phyloP scores from a whole-genome alignment of 352 stramenopile species.

The Phytophthora gonapodyides region DNA sequence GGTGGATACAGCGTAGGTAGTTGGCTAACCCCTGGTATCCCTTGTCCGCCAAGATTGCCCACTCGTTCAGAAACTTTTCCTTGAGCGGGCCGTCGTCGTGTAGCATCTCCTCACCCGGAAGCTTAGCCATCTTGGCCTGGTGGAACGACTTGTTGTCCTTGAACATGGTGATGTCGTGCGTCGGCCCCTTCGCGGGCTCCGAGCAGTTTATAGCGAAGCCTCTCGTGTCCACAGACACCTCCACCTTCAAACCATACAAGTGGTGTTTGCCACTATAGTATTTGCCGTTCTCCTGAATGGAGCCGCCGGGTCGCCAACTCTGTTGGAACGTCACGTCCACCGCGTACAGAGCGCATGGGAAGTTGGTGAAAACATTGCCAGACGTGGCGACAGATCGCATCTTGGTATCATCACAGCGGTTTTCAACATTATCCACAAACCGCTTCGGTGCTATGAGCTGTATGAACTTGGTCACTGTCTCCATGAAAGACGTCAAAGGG shows the following conservation, averaged over 20 bases:
- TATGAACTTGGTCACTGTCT: slow-evolving; percentile 8
- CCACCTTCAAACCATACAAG: slow-evolving; percentile 9
- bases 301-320: slow-evolving; percentile 6
- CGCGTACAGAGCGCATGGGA: slow-evolving; percentile 6
- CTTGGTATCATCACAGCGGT: background rate
- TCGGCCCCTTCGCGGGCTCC: slow-evolving; percentile 1
- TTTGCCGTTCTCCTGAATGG: slow-evolving; percentile 1
- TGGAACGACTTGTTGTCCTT: slow-evolving; percentile 10
- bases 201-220: slow-evolving; percentile 15
- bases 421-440: slow-evolving; percentile 5
- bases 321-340: slow-evolving; percentile 18
- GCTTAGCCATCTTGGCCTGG: too few relatives aligned
- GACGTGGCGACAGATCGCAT: background rate
- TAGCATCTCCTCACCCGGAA: too few relatives aligned
- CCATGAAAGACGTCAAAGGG: background rate
- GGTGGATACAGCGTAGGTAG: too few relatives aligned
- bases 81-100: too few relatives aligned
- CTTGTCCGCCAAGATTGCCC: too few relatives aligned
- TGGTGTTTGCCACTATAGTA: slow-evolving; percentile 14
- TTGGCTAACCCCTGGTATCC: too few relatives aligned
- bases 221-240: slow-evolving; percentile 4
- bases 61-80: too few relatives aligned
- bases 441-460: slow-evolving; percentile 2
- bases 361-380: background rate
- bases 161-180: slow-evolving; percentile 14